Evolutionary conservation across 2,329 filamentous ascomycete species (phyloP), one percentile per base, ranked within the genome.

Genomic region (Talaromyces sp.): DNA sequence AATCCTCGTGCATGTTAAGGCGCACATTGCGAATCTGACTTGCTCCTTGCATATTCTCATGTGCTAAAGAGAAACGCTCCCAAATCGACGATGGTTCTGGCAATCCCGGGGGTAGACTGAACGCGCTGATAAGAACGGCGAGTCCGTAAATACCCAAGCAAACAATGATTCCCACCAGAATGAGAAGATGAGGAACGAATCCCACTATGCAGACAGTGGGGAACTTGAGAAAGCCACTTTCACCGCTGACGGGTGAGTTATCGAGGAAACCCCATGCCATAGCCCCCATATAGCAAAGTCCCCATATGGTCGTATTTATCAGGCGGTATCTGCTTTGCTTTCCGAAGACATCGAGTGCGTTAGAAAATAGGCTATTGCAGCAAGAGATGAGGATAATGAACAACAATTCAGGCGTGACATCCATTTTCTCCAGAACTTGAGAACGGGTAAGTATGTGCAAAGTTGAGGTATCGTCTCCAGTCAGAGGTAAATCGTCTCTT

Each of bases 201-300:
- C 93, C 91, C 31, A 97, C 88, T 59, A 97, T 91, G 67, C 90
- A 97, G 40, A 97, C 91, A 0, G 92, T 97, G 3, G 94, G 94
- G 63, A 96, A 97, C 61, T 90, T 84, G 41, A 97, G 79, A 10
- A 96, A 79, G 3, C 89, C 88, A 55, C 64, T 74, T 63, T 75
- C 75, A 28, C 72, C 73, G 45, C 71, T 71, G n/a, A 75, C 62
- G n/a, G 77, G 71, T 11, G 75, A 75, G 17, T 75, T 69, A 56
- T 71, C 72, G 36, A 84, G 68, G 35, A 90, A 84, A 62, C 89
- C 92, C 83, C 88, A 91, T 2, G 88, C 75, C 63, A 97, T 91
- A 35, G 89, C 88, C 37, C 80, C 80, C 89, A 97, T 96, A 70
- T 96, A 97, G 66, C 89, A 90, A 31, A 93, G 70, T 0, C 89